Evolutionary conservation across 495 filamentous ascomycete species (phyloP).

Genomic region (Podospora tetraspora): DNA sequence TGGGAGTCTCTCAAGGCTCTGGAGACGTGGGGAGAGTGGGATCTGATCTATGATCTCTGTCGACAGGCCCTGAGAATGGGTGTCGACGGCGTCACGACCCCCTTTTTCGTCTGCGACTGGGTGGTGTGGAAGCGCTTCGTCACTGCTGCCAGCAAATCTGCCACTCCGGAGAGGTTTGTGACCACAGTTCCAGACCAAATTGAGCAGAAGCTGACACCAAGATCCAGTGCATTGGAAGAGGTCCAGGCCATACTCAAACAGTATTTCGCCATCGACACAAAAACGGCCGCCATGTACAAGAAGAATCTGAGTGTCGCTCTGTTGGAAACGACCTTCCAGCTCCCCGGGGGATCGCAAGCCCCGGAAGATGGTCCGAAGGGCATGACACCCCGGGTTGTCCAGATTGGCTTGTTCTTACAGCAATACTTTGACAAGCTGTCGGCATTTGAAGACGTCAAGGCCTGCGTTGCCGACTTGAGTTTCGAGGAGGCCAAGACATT

Average conservation of each 20-base stretch:
- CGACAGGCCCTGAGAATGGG: conserved; percentile 22
- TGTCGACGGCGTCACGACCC: conserved; percentile 20
- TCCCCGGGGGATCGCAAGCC: conserved; percentile 9
- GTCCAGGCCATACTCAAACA: conserved; percentile 24
- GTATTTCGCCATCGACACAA: conserved; percentile 25
- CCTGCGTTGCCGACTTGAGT: conserved; percentile 27
- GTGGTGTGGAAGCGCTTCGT: conserved; percentile 28
- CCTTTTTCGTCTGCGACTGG: conserved; percentile 34
- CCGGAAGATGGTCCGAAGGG: conserved; percentile 9
- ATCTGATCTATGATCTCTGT: conserved; percentile 31
- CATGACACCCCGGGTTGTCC: conserved; percentile 25
- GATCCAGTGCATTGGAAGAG: conserved; percentile 28
- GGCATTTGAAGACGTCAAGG: conserved; percentile 35
- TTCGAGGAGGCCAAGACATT: conserved; percentile 29
- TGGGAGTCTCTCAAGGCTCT: conserved; percentile 26
- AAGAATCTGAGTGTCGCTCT: conserved; percentile 30
- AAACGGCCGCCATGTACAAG: conserved; percentile 28
- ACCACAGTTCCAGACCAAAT: background rate
- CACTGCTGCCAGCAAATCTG: conserved; percentile 27
- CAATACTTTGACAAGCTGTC: conserved; percentile 30
- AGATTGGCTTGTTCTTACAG: conserved; percentile 30
- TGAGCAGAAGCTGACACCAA: conserved; percentile 2
- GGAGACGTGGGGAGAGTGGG: conserved; percentile 30
- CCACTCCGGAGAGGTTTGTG: conserved; percentile 30
- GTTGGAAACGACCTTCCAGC: conserved; percentile 23